Conservation (phyloP, 179 eudicot species). For the Beta lomatogona region DNA sequence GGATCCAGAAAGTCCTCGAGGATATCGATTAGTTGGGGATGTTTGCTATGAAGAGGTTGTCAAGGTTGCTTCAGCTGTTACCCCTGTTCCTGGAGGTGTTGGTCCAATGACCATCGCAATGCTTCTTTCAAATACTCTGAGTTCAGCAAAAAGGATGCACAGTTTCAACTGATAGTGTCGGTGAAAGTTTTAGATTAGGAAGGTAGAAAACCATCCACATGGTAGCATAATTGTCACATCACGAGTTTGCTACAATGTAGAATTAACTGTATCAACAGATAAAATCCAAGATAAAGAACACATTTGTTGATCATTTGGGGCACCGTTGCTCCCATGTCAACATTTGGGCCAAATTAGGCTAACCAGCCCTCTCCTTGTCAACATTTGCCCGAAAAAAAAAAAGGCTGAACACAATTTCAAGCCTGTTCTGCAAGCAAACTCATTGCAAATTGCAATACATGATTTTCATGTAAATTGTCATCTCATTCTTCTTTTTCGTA, state of each 20-base stretch:
- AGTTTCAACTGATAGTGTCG: slow-evolving; percentile 43
- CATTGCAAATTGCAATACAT: not conserved
- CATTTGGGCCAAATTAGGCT: no score
- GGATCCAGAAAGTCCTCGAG: slow-evolving; percentile 66
- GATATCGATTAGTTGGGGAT: slow-evolving; percentile 87
- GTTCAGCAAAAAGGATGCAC: slow-evolving; percentile 69
- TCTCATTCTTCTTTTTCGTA: no score
- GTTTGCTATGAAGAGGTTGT: slow-evolving; percentile 88
- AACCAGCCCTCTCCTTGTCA: no score
- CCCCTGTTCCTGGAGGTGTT: slow-evolving; percentile 98
- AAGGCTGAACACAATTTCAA: no score
- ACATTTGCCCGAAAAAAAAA: no score
- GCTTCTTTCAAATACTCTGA: slow-evolving; percentile 89
- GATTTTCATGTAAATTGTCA: no score
- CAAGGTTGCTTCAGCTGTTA: slow-evolving; percentile 91
- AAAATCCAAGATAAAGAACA: not conserved
- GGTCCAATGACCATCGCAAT: slow-evolving; percentile 99
- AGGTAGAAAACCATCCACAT: not conserved
- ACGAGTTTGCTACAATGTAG: slow-evolving; percentile 2
- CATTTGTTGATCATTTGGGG: not conserved
- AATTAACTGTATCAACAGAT: not conserved
- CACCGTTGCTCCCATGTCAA: not conserved
- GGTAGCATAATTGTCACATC: not conserved
- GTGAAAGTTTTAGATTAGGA: not conserved
- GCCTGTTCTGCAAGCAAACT: no score